A percentile compares a stretch with the other conserved stretches of the same genome.
These are phyloP conservation scores for Carnegiea gigantea DNA, from an alignment of 179 eudicot genomes.

Conservation along the genomic window DNA sequence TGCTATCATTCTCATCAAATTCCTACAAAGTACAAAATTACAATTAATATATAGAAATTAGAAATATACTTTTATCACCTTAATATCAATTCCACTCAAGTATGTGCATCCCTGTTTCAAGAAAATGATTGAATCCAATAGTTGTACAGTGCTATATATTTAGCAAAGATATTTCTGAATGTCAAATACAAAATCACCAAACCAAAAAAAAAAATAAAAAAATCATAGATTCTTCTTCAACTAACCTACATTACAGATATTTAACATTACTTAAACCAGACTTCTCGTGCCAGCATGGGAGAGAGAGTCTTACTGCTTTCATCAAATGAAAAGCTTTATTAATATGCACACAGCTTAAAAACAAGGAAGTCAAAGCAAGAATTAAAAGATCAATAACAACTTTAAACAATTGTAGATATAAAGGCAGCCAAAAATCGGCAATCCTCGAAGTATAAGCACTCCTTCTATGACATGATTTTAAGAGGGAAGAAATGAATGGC, in stretches of 20 bases:
- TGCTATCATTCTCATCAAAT: no score
- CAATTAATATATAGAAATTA: no score
- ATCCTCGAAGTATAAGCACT: neutral
- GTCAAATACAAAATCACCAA: neutral
- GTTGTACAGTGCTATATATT: neutral
- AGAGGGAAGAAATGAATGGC: neutral
- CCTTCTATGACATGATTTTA: neutral
- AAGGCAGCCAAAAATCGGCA: neutral
- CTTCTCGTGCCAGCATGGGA: neutral
- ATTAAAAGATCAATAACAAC: neutral
- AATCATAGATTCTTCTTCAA: neutral
- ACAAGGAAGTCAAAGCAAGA: neutral
- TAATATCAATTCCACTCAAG: no score
- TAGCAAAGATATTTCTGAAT: neutral
- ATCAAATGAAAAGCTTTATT: neutral
- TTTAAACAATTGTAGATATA: neutral
- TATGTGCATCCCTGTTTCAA: constrained; percentile 80
- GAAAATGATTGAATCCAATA: constrained; percentile 17
- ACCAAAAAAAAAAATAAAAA: neutral
- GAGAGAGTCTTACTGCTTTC: neutral
- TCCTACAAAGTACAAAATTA: no score
- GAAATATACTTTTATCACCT: no score
- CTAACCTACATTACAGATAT: neutral
- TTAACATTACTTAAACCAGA: neutral
- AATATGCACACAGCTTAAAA: neutral